Base-by-base conservation (phyloP, 75 land plant genomes). In the Isoetes taiwanensis region DNA sequence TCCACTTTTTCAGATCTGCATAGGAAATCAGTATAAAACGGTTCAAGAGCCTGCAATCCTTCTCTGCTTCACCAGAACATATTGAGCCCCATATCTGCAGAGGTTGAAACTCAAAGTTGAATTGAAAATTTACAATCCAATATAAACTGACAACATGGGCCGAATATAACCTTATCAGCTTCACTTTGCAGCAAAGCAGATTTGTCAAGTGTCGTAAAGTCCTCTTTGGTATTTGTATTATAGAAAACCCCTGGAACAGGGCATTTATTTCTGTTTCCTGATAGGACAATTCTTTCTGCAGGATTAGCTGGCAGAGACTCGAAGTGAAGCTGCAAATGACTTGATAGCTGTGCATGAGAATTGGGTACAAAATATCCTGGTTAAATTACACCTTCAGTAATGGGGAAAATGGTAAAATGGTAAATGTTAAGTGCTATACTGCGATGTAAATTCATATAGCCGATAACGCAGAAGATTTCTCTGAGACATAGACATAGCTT, bases 1-100 rank as follows among this genome's bases (percentile, higher is more conserved):
- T 72, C 96, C 96, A 94, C 67, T 80, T 84, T 50, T 94, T 94
- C 43, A 94, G 50, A 71, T 94, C 99, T 1, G 99, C 96, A 75
- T 71, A 85, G 33, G 96, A 82, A 32, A 94, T 80, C 16, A 94
- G 46, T 50, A 94, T 63, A 59, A 94, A 94, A 61, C 90, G 81
- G 27, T 68, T 76, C 52, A 94, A 78, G 50, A 82, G 32, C 20
- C 67, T 52, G 53, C 73, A 32, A 43, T 89, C 78, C 59, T 85
- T 76, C 59, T 80, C 78, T 33, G 75, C 99, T 58, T 65, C 75
- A 29, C 96, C 96, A 29, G 81, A 79, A 39, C 39, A 62, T 37
- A 94, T 94, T 57, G 84, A 96, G 5, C 82, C 80, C 96, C 96
- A 85, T 19, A 94, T 73, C 99, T 94, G 75, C 34, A 65, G 14